These are phyloP conservation scores for Eimeria sp. DNA, from an alignment of 169 alveolate genomes.

Conservation along the genomic window DNA sequence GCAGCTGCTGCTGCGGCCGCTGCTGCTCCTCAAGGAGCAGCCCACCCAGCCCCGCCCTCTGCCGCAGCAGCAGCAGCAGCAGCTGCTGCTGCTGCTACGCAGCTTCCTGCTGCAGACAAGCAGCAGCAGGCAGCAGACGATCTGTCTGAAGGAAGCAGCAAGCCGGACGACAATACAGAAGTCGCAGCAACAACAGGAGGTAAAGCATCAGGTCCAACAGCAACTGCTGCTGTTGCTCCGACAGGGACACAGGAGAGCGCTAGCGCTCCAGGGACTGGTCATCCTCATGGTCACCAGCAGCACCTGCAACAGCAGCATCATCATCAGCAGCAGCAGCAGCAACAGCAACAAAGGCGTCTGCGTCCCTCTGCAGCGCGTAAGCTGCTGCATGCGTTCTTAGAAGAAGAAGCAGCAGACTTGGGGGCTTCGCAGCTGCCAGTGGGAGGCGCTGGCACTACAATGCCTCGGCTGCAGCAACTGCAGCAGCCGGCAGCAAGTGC, in stretches of 20 bases:
- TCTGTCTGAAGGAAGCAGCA: neutral
- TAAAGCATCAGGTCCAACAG: constrained; percentile 13
- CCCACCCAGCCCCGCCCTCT: neutral
- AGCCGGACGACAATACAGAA: neutral
- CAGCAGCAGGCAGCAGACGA: constrained; percentile 35
- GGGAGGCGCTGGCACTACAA: constrained; percentile 1
- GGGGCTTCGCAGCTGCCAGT: constrained; percentile 43
- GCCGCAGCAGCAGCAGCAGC: neutral
- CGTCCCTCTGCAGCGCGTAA: constrained; percentile 40
- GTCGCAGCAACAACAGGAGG: constrained; percentile 51
- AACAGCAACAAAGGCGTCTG: constrained; percentile 30
- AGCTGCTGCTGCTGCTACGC: constrained; percentile 59
- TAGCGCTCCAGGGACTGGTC: neutral
- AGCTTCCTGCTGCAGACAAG: neutral
- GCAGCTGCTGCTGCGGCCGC: constrained; percentile 63
- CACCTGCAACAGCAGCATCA: constrained; percentile 69
- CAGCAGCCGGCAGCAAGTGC: constrained; percentile 44
- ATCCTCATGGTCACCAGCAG: neutral
- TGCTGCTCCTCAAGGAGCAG: constrained; percentile 28
- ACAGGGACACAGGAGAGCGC: neutral
- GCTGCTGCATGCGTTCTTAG: constrained; percentile 60
- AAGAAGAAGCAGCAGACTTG: constrained; percentile 56
- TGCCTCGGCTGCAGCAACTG: constrained; percentile 52
- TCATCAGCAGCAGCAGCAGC: constrained; percentile 53
- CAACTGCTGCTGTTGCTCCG: neutral